phyloP scores from a whole-genome alignment of 208 protist species.

The Leishmania braziliensis region DNA sequence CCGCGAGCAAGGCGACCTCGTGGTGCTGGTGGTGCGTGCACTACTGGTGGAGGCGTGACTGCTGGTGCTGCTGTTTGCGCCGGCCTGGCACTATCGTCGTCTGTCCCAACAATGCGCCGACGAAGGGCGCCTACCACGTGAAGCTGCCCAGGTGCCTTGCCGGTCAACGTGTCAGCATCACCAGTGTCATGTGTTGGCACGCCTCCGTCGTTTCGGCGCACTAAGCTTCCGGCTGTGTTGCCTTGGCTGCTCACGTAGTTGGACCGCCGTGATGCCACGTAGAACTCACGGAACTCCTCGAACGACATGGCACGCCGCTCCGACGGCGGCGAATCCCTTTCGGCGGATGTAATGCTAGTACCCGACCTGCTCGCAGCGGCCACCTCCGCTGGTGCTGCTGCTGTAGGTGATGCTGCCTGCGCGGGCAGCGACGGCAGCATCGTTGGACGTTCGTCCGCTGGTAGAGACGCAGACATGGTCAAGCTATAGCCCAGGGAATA shows the following conservation, averaged over 20 bases:
- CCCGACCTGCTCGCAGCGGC: background rate
- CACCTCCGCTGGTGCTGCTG: background rate
- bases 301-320: constrained; percentile 11
- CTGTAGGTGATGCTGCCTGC: background rate
- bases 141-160: background rate
- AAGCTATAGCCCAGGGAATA: background rate
- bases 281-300: constrained; percentile 30
- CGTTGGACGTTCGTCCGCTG: background rate
- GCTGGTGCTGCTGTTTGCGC: background rate
- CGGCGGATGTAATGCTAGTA: background rate
- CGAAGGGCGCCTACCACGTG: background rate
- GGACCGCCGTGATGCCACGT: constrained; percentile 10
- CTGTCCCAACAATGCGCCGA: background rate
- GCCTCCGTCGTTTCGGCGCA: background rate
- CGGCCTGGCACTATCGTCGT: background rate
- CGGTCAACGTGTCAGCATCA: background rate
- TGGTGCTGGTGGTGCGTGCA: background rate
- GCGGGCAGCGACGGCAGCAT: background rate
- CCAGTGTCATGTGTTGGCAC: background rate
- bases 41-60: background rate
- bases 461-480: background rate
- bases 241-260: background rate
- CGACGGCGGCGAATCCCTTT: background rate
- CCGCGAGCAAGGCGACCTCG: background rate
- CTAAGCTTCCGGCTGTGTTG: background rate